Conservation (phyloP, 345 rosid species). For the Alliaria petiolata region DNA sequence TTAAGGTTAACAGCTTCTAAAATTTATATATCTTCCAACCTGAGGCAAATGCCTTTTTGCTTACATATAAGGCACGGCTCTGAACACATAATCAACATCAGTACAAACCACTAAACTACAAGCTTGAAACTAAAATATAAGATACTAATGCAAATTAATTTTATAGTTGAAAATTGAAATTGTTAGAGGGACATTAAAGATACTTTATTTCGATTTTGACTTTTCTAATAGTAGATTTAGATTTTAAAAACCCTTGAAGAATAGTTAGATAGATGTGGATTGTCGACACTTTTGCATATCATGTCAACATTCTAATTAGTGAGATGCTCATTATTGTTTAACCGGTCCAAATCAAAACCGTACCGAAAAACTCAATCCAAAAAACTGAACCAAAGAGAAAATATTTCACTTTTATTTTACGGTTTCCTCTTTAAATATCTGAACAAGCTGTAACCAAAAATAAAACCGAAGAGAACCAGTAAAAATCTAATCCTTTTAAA, state of each 20-base stretch:
- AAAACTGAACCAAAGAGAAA: not conserved
- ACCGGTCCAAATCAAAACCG: not conserved
- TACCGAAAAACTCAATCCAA: not conserved
- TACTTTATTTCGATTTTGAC: not conserved
- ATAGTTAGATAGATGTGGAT: not conserved
- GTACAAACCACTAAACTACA: not conserved
- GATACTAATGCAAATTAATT: not conserved
- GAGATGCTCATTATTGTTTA: not conserved
- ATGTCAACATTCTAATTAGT: slow-evolving; percentile 1
- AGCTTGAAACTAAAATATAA: not conserved
- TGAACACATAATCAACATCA: not conserved
- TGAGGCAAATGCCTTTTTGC: too few species aligned
- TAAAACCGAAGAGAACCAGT: not conserved
- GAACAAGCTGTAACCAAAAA: not conserved
- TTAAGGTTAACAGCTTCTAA: too few species aligned
- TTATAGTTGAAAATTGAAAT: not conserved
- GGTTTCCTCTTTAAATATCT: not conserved
- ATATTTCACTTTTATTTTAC: not conserved
- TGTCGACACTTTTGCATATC: not conserved
- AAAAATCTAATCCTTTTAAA: not conserved
- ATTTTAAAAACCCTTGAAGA: not conserved
- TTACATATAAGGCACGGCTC: too few species aligned
- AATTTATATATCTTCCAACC: too few species aligned
- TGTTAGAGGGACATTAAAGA: not conserved
- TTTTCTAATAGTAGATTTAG: not conserved